These are phyloP conservation scores for Parietichytrium sp. DNA, from an alignment of 108 stramenopile species.

Conservation along the genomic window DNA sequence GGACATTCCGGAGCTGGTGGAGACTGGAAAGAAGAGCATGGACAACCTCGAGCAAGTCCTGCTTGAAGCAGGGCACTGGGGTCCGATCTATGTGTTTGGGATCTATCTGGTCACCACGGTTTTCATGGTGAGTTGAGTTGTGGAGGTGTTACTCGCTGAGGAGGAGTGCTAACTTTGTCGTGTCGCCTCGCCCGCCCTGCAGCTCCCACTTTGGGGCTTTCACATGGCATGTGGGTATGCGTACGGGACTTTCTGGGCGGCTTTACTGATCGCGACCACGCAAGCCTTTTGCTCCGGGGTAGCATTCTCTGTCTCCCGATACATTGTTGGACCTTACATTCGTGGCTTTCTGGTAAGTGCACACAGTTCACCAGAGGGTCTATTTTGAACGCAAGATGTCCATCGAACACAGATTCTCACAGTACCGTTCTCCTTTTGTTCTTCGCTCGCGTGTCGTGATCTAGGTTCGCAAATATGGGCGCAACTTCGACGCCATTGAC, in stretches of 20 bases:
- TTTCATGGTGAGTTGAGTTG: too few relatives aligned
- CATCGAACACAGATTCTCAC: too few relatives aligned
- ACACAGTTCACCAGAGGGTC: too few relatives aligned
- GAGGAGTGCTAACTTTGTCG: too few relatives aligned
- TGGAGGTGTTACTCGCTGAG: too few relatives aligned
- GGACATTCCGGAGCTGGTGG: not conserved
- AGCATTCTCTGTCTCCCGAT: conserved; percentile 15
- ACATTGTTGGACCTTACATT: conserved; percentile 30
- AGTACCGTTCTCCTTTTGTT: too few relatives aligned
- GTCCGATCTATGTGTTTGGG: not conserved
- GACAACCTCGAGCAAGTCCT: conserved; percentile 38
- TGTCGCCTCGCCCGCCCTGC: too few relatives aligned
- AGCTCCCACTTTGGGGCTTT: conserved; percentile 36
- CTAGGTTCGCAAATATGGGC: not conserved
- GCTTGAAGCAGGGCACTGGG: not conserved
- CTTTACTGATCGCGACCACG: conserved; percentile 25
- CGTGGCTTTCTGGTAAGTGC: conserved; percentile 27
- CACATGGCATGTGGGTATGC: conserved; percentile 28
- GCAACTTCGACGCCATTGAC: not conserved
- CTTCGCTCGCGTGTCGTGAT: too few relatives aligned
- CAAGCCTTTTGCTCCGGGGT: not conserved
- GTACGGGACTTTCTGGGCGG: conserved; percentile 19
- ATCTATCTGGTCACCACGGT: conserved; percentile 13
- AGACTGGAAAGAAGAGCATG: not conserved
- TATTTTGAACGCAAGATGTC: too few relatives aligned